phyloP scores from a whole-genome alignment of 179 eudicot species.

The Patellifolia procumbens region DNA sequence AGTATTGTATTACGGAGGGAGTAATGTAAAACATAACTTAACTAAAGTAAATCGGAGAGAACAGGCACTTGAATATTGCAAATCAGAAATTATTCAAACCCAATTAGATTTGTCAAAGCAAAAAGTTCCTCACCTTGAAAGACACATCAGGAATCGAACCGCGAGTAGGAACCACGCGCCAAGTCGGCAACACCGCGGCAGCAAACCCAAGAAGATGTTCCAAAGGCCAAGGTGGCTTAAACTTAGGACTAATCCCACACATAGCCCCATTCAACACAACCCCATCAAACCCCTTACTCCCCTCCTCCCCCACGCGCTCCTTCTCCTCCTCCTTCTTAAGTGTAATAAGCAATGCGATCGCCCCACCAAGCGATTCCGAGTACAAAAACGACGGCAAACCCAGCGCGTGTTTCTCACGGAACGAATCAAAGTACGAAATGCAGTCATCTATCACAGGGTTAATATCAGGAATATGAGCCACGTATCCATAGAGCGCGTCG shows the following conservation, averaged over 20 bases:
- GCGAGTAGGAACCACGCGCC: slow-evolving; percentile 89
- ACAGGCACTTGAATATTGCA: too few species aligned
- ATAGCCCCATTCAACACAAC: slow-evolving; percentile 83
- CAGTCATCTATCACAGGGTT: slow-evolving; percentile 83
- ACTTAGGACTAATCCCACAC: slow-evolving; percentile 89
- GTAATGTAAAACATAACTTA: too few species aligned
- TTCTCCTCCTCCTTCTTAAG: too few species aligned
- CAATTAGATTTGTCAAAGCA: too few species aligned
- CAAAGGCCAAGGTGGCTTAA: slow-evolving; percentile 94
- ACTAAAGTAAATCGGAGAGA: too few species aligned
- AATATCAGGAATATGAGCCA: slow-evolving; percentile 74
- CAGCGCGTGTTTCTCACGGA: slow-evolving; percentile 48
- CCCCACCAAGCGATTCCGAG: slow-evolving; percentile 89
- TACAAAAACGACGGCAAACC: slow-evolving; percentile 65
- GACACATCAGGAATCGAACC: slow-evolving; percentile 82
- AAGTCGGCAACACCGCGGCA: slow-evolving; percentile 68
- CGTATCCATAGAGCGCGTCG: slow-evolving; percentile 71
- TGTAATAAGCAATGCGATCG: slow-evolving; percentile 67
- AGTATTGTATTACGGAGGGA: too few species aligned
- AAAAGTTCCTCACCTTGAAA: slow-evolving; percentile 49
- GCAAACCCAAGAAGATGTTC: slow-evolving; percentile 70
- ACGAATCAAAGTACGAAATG: slow-evolving; percentile 54
- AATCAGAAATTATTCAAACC: neutral
- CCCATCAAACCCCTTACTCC: slow-evolving; percentile 52
- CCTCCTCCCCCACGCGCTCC: slow-evolving; percentile 36